These are phyloP conservation scores for Mycosphaerella arachidis DNA, from an alignment of 2,329 filamentous ascomycete genomes.

Conservation along the genomic window DNA sequence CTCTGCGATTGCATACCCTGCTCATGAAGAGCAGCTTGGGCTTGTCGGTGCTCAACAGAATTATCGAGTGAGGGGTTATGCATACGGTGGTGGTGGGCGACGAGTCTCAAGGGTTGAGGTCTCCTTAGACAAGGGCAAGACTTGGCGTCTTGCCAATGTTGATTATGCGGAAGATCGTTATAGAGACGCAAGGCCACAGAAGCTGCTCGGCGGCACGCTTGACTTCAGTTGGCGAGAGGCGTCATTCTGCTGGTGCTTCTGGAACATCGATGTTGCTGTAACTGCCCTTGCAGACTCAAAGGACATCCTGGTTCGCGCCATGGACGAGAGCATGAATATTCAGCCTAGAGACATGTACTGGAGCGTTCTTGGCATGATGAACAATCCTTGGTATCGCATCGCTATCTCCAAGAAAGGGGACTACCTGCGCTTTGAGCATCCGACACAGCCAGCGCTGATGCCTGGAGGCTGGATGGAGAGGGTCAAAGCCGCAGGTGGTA, in stretches of 20 bases:
- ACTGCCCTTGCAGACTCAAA: conserved; percentile 58
- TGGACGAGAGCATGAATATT: conserved; percentile 84
- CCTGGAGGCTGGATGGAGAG: conserved; percentile 91
- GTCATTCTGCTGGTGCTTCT: conserved; percentile 90
- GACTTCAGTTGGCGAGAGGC: conserved; percentile 79
- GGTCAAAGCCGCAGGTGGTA: conserved; percentile 75
- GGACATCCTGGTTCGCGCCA: conserved; percentile 75
- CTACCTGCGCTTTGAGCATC: conserved; percentile 75
- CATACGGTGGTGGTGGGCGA: conserved; percentile 82
- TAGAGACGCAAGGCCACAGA: conserved; percentile 58
- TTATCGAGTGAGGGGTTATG: conserved; percentile 74
- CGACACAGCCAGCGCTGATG: conserved; percentile 72
- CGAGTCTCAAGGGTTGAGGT: conserved; percentile 78
- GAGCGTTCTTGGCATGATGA: conserved; percentile 96
- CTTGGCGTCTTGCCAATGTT: conserved; percentile 73
- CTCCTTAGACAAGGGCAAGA: conserved; percentile 74
- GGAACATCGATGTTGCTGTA: conserved; percentile 66
- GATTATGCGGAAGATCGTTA: conserved; percentile 84
- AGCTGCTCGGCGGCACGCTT: conserved; percentile 69
- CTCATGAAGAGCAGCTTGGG: conserved; percentile 65
- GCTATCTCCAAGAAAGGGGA: conserved; percentile 65
- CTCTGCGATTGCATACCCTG: conserved; percentile 73
- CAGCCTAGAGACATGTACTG: conserved; percentile 95
- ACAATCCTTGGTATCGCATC: conserved; percentile 88
- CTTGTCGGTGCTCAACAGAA: conserved; percentile 46